These are phyloP conservation scores for Trichoderma brevicompactum DNA, from an alignment of 2,329 filamentous ascomycete species.

Conservation along the genomic window DNA sequence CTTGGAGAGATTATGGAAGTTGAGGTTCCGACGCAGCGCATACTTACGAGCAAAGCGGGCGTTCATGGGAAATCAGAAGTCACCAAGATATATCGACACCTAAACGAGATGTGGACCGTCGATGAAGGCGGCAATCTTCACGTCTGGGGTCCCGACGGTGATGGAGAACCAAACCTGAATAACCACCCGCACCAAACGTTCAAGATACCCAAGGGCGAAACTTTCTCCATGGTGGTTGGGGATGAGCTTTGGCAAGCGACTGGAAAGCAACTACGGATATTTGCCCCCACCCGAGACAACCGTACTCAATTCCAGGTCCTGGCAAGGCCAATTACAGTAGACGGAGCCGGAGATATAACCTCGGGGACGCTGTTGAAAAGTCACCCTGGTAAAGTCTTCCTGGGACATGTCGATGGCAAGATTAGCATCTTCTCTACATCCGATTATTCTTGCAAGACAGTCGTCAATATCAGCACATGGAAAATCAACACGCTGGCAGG, in stretches of 20 bases:
- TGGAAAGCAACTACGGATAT: constrained; percentile 86
- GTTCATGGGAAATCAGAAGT: constrained; percentile 81
- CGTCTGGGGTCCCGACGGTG: constrained; percentile 79
- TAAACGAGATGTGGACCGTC: constrained; percentile 89
- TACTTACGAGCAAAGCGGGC: constrained; percentile 69
- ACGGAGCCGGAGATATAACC: constrained; percentile 82
- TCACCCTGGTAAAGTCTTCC: constrained; percentile 78
- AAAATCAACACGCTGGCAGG: constrained; percentile 89
- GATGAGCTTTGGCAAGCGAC: constrained; percentile 85
- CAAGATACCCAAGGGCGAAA: constrained; percentile 78
- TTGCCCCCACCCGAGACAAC: constrained; percentile 71
- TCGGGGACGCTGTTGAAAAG: constrained; percentile 77
- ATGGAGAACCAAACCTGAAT: constrained; percentile 73
- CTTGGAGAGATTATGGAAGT: constrained; percentile 87
- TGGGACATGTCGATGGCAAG: constrained; percentile 93
- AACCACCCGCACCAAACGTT: constrained; percentile 74
- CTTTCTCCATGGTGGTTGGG: constrained; percentile 85
- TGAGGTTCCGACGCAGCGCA: constrained; percentile 73
- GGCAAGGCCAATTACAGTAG: constrained; percentile 69
- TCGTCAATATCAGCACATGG: constrained; percentile 88
- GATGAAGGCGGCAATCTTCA: constrained; percentile 87
- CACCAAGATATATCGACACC: constrained; percentile 82
- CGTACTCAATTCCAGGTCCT: constrained; percentile 76
- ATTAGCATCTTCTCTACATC: constrained; percentile 86
- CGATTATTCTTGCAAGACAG: constrained; percentile 75